Conservation (phyloP, 441 rosid genomes). For the Bruguiera hainesii region DNA sequence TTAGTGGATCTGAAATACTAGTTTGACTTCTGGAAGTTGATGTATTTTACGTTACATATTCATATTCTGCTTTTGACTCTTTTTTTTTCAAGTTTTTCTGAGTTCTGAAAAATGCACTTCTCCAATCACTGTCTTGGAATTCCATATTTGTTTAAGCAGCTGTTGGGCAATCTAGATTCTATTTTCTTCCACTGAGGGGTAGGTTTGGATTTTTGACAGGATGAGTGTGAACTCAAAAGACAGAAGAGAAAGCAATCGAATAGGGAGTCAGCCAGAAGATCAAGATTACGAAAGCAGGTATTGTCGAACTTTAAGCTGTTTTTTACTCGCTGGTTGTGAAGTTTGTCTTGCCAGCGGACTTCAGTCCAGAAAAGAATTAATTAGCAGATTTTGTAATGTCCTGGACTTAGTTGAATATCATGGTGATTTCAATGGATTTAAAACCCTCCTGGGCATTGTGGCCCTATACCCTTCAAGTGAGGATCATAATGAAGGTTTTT, state of each 20-base stretch:
- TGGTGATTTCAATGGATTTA: background rate
- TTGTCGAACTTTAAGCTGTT: background rate
- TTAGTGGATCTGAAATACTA: background rate
- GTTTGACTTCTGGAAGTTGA: background rate
- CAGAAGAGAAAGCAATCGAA: conserved; percentile 95
- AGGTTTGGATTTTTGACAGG: conserved; percentile 38
- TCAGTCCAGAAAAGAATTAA: background rate
- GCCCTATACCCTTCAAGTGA: background rate
- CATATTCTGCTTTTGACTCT: background rate
- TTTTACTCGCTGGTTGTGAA: background rate
- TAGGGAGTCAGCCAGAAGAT: conserved; percentile 93
- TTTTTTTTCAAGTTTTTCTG: background rate
- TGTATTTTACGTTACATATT: background rate
- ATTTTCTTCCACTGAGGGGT: conserved; percentile 6
- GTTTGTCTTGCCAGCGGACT: background rate
- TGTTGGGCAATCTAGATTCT: background rate
- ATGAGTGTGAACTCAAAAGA: conserved; percentile 81
- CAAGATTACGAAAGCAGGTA: conserved; percentile 98
- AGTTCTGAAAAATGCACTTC: background rate
- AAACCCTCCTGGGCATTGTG: background rate
- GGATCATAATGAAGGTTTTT: background rate
- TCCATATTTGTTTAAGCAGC: background rate
- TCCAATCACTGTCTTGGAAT: background rate
- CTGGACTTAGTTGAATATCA: background rate
- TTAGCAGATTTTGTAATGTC: background rate